A percentile compares a stretch with the other conserved stretches of the same genome.
Evolutionary conservation across 2,329 filamentous ascomycete species (phyloP).

Genomic region (Chrysosphaeria jannelii): DNA sequence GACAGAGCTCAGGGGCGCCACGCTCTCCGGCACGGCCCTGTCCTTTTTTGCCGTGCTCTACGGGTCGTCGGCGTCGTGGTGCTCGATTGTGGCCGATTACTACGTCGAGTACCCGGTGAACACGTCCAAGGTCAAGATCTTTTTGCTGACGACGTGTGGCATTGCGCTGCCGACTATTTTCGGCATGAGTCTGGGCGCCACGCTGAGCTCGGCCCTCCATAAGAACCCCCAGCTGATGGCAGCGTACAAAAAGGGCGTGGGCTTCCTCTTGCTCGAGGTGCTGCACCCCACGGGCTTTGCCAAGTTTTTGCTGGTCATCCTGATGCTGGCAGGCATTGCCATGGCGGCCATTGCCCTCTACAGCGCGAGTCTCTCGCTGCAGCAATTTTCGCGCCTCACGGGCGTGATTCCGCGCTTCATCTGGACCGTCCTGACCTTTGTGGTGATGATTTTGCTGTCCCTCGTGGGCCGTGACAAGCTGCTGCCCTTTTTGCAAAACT

Average conservation of each 20-base stretch:
- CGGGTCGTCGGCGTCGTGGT: constrained; percentile 18
- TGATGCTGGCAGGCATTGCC: constrained; percentile 19
- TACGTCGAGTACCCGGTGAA: constrained; percentile 17
- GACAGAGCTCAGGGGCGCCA: constrained; percentile 9
- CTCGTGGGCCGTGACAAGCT: constrained; percentile 15
- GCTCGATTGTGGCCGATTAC: constrained; percentile 14
- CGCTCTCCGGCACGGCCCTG: constrained; percentile 12
- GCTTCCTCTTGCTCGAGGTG: constrained; percentile 29
- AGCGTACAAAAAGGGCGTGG: constrained; percentile 21
- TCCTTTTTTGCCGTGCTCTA: constrained; percentile 16
- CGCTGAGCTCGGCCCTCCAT: constrained; percentile 26
- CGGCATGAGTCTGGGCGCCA: constrained; percentile 30
- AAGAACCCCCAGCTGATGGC: constrained; percentile 21
- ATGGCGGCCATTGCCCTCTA: constrained; percentile 16
- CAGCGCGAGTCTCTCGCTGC: constrained; percentile 10
- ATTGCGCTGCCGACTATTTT: constrained; percentile 17
- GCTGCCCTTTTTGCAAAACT: constrained; percentile 14
- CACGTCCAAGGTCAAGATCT: constrained; percentile 15
- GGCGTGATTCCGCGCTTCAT: constrained; percentile 15
- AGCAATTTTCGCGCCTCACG: constrained; percentile 14
- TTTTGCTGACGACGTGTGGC: constrained; percentile 16
- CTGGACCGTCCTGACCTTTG: constrained; percentile 16
- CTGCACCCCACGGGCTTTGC: constrained; percentile 26
- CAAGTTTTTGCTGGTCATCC: constrained; percentile 28
- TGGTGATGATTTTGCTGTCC: constrained; percentile 14